Conservation (phyloP, 805 yeast genomes). For the Lipomyces kockii region DNA sequence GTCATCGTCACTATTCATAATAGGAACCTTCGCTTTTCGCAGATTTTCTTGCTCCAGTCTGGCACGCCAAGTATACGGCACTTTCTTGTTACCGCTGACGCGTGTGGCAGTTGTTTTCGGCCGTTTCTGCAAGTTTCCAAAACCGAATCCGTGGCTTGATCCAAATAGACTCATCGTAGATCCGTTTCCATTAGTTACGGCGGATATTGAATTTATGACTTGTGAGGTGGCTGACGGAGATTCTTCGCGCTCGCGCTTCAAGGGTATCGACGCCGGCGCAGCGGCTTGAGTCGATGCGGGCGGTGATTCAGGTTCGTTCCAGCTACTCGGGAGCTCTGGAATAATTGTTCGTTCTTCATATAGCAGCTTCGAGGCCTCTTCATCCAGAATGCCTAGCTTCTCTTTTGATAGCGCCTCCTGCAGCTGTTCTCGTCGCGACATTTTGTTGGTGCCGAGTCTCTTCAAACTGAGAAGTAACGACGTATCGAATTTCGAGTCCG, state of each 20-base stretch:
- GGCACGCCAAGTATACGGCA: conserved; percentile 76
- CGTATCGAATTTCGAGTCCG: conserved; percentile 70
- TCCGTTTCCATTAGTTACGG: neutral
- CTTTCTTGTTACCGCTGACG: conserved; percentile 46
- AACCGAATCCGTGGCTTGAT: conserved; percentile 57
- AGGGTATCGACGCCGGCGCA: neutral
- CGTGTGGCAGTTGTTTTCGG: conserved; percentile 14
- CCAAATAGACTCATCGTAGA: neutral
- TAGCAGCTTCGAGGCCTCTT: conserved; percentile 61
- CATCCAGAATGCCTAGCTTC: conserved; percentile 70
- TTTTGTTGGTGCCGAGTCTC: conserved; percentile 72
- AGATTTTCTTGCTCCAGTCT: conserved; percentile 55
- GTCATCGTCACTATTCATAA: conserved; percentile 63
- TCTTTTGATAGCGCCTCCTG: conserved; percentile 77
- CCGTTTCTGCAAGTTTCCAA: conserved; percentile 38
- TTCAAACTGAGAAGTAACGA: conserved; percentile 72
- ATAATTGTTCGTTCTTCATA: conserved; percentile 69
- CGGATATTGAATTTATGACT: neutral
- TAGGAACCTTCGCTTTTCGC: conserved; percentile 52
- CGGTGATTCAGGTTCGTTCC: neutral
- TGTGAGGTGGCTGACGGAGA: neutral
- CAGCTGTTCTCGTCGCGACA: conserved; percentile 69
- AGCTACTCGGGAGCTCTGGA: conserved; percentile 54
- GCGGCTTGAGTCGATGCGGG: neutral
- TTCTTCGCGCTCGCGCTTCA: neutral